These are phyloP conservation scores for Agaricales sp. DNA, from an alignment of 1,284 basidiomycete genomes.

Conservation along the genomic window DNA sequence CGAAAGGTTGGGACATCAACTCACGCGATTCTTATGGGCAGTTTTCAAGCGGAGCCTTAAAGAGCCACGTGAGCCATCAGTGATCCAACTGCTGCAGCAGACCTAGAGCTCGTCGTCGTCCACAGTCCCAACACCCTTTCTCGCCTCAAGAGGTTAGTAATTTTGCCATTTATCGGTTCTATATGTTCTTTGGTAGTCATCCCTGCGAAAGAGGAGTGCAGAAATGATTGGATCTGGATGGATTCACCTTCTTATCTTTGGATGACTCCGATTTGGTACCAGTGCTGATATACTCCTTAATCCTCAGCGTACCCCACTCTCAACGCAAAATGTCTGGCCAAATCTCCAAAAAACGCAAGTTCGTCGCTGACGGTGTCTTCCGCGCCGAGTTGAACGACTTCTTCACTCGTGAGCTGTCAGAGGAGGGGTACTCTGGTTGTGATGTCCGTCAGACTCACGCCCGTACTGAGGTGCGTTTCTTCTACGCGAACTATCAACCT, in stretches of 20 bases:
- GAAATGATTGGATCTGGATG: background rate
- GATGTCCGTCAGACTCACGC: slow-evolving; percentile 99
- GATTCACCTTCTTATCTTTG: background rate
- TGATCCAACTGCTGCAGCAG: too few species aligned
- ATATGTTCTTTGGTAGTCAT: background rate
- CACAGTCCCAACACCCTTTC: background rate
- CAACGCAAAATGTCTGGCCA: slow-evolving; percentile 58
- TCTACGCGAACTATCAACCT: slow-evolving; percentile 1
- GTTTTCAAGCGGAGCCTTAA: background rate
- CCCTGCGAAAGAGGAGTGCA: background rate
- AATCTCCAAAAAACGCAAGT: slow-evolving; percentile 97
- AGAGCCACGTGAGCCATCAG: background rate
- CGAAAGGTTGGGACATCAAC: background rate
- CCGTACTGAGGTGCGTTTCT: slow-evolving; percentile 75
- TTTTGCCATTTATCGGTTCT: background rate
- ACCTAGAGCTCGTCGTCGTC: background rate
- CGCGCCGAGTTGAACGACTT: slow-evolving; percentile 98
- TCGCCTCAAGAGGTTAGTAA: background rate
- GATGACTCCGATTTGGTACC: background rate
- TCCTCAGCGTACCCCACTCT: slow-evolving; percentile 5
- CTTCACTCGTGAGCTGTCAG: slow-evolving; percentile 97
- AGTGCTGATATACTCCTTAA: slow-evolving; percentile 6
- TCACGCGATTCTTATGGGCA: too few species aligned
- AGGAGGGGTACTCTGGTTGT: slow-evolving; percentile 99
- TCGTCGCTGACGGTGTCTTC: slow-evolving; percentile 98